Evolutionary conservation across 2,329 filamentous ascomycete species (phyloP), one percentile per base, ranked within the genome.

Genomic region (Dactylellina cionopaga): DNA sequence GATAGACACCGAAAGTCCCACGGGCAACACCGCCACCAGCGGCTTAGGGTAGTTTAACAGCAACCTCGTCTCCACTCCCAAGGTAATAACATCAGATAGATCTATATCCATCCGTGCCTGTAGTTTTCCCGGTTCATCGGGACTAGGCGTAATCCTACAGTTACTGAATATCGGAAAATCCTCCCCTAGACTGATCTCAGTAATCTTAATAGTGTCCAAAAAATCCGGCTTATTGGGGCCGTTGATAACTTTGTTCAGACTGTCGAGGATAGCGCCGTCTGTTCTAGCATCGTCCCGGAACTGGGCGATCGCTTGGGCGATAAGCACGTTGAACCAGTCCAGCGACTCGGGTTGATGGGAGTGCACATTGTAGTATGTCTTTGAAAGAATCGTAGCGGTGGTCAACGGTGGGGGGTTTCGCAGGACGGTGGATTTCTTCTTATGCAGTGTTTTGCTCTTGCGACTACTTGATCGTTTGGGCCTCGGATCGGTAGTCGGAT

Each of bases 81-180:
- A 84, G 0, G 95, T 99, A 70, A 99, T 92, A 81, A 96, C 93
- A 81, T 99, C 95, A 80, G 91, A 95, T 68, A 99, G 83, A 80
- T 99, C 95, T 33, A 99, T 93, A 80, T 99, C 95, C 91, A 99
- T 96, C 69, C 93, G 85, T 0, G 95, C 95, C 80, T 99, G 95
- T 17, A 99, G 83, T 37, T 93, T 86, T 0, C 90, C 90, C 19
- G 92, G 92, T 76, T 94, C 91, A 77, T 92, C 89, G 0, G 97
- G 91, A 17, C 70, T 75, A 1, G 93, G 92, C 72, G 97, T 97
- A 62, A 99, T 90, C 69, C 95, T 88, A 79, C 95, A 98, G 80
- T 99, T 99, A 83, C 93, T 97, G 80, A 99, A 96, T 58, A 99
- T 99, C 25, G 95, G 95, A 75, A 98, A 99, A 77, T 99, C 95